Evolutionary conservation across 441 rosid species (phyloP), one percentile per base, ranked within the genome.

Genomic region (Theobroma grandiflorum): DNA sequence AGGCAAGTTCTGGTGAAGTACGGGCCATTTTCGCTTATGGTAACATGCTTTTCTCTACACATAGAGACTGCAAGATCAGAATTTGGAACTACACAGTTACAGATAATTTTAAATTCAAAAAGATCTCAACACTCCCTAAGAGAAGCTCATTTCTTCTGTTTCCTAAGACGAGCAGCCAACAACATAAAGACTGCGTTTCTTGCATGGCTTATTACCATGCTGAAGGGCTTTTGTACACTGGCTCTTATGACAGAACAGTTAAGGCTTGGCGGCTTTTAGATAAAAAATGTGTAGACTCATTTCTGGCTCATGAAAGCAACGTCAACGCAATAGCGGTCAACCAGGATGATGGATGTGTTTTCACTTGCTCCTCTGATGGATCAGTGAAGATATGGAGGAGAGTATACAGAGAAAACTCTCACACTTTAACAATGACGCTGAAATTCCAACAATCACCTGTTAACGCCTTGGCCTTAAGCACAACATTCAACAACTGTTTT

Each of bases 361-460:
- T 91, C 81, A 89, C 91, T 10, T 86, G 91, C 82, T 87, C 95
- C 0, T 74, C 82, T 1, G 91, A 91, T 45, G 93, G 90, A 2
- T 87, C 93, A 0, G 90, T 89, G 58, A 91, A 89, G 76, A 86
- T 91, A 75, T 91, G 93, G 93, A 79, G 95, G 74, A 72, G 88
- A 55, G 84, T 89, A 0, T 91, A 82, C 12, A 82, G 86, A 53
- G 90, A 91, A 78, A 87, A 87, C 80, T 88, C 91, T 2, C 93
- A 90, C 37, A 87, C 83, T 33, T 88, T 91, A 73, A 89, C 87
- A 15, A 87, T 86, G 90, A 88, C 89, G 2, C 79, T 91, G 2
- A 87, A 82, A 70, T 89, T 89, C 82, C 95, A 88, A 22, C 90
- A 79, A 62, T 89, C 95, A 0, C 91, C 91, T 0, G 86, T 87